Percentiles rank a stretch among this genome's conserved stretches.
phyloP scores from a whole-genome alignment of 148 eudicot genomes.

The Rhododendron mucronatum region DNA sequence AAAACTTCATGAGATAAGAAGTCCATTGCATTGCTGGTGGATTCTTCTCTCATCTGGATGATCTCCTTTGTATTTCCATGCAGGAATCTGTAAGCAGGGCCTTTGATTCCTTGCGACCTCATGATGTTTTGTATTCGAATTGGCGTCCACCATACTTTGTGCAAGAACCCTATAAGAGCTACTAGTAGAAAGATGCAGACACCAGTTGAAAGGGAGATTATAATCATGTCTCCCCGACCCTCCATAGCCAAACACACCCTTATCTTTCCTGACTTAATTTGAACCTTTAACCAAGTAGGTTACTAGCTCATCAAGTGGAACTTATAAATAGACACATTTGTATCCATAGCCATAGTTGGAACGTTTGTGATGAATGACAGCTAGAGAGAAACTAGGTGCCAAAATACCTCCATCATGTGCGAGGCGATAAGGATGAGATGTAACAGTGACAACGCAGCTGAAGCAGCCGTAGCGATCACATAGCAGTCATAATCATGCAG shows the following conservation, averaged over 20 bases:
- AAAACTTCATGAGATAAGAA: constrained; percentile 7
- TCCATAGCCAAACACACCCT: neutral
- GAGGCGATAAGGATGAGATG: too few relatives aligned
- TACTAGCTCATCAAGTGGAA: neutral
- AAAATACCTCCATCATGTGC: too few relatives aligned
- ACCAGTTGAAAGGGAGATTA: neutral
- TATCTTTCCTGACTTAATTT: neutral
- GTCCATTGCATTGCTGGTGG: neutral
- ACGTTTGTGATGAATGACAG: neutral
- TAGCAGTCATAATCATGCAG: too few relatives aligned
- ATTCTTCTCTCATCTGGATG: constrained; percentile 8
- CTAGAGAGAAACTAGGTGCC: too few relatives aligned
- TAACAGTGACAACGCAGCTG: too few relatives aligned
- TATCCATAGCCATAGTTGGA: neutral
- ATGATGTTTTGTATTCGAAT: neutral
- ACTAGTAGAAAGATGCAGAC: neutral
- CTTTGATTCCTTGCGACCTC: constrained; percentile 5
- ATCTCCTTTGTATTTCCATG: constrained; percentile 25
- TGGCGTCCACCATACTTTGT: constrained; percentile 7
- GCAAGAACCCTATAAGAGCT: neutral
- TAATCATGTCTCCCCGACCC: neutral
- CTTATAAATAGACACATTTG: too few relatives aligned
- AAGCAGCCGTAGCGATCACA: too few relatives aligned
- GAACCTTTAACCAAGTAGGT: neutral
- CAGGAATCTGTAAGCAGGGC: constrained; percentile 20